Percentiles rank a stretch among this genome's conserved stretches.
Conservation (phyloP, 257 asterid genomes). For the Datura wrightii region DNA sequence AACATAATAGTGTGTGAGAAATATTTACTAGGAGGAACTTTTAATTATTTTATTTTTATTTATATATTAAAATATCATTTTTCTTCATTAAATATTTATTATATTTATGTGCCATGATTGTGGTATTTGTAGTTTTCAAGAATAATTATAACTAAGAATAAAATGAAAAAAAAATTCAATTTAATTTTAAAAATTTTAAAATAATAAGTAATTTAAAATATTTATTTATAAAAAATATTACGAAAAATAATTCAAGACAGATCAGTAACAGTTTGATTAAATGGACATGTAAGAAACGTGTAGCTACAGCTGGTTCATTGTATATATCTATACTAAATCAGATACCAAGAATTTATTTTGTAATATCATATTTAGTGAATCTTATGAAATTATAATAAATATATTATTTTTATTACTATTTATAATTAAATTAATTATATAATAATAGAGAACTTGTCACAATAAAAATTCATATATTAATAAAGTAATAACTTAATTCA, state of each 20-base stretch:
- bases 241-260: neutral
- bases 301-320: neutral
- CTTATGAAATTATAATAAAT: too few relatives aligned
- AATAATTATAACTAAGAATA: neutral
- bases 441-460: neutral
- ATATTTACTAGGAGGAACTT: too few relatives aligned
- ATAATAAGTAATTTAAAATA: neutral
- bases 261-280: neutral
- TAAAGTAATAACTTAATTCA: neutral
- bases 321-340: neutral
- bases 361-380: too few relatives aligned
- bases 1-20: too few relatives aligned
- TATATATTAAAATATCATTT: neutral
- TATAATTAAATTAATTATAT: neutral
- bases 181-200: neutral
- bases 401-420: too few relatives aligned
- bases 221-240: neutral
- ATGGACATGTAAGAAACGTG: neutral
- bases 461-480: neutral
- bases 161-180: neutral
- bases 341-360: neutral
- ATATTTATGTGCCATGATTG: neutral
- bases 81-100: neutral
- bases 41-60: neutral
- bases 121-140: too few relatives aligned